A percentile compares a stretch with the other conserved stretches of the same genome.
These are phyloP conservation scores for Triangularia setosa DNA, from an alignment of 2,329 filamentous ascomycete species.

Conservation along the genomic window DNA sequence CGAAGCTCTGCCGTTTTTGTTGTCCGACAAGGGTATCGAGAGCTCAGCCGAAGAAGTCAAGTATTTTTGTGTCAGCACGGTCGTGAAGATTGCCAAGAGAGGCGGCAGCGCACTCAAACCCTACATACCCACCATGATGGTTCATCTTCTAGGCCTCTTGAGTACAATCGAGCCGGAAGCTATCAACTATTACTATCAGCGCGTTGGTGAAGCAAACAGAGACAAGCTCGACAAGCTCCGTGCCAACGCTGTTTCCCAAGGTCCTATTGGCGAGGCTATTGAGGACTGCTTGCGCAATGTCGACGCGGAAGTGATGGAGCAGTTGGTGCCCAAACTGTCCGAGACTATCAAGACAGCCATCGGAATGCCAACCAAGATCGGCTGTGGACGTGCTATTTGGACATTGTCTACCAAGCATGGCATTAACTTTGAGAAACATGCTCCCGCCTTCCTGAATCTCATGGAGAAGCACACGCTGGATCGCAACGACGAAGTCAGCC, in stretches of 20 bases:
- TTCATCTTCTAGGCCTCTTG: slow-evolving; percentile 74
- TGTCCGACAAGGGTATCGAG: slow-evolving; percentile 85
- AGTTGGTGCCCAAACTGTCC: slow-evolving; percentile 69
- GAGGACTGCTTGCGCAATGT: slow-evolving; percentile 82
- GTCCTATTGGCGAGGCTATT: slow-evolving; percentile 88
- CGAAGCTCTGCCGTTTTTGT: slow-evolving; percentile 82
- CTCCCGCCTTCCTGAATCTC: slow-evolving; percentile 70
- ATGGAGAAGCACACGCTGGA: slow-evolving; percentile 82
- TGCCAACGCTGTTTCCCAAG: slow-evolving; percentile 74
- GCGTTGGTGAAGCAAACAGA: slow-evolving; percentile 79
- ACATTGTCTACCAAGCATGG: slow-evolving; percentile 79
- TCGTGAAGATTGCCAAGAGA: slow-evolving; percentile 87
- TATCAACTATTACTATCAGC: slow-evolving; percentile 89
- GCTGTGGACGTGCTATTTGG: slow-evolving; percentile 78
- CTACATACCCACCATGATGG: slow-evolving; percentile 77
- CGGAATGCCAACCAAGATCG: slow-evolving; percentile 90
- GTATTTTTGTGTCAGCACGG: slow-evolving; percentile 73
- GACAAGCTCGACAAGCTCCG: slow-evolving; percentile 88
- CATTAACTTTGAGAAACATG: slow-evolving; percentile 69
- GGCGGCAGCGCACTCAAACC: slow-evolving; percentile 73
- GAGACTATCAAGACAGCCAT: slow-evolving; percentile 79
- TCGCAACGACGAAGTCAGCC: slow-evolving; percentile 88
- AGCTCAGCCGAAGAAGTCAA: slow-evolving; percentile 86
- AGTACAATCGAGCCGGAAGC: slow-evolving; percentile 86
- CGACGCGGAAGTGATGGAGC: slow-evolving; percentile 72